Conservation (phyloP, 2,329 filamentous ascomycete species). For the Akanthomyces dipterigenus region DNA sequence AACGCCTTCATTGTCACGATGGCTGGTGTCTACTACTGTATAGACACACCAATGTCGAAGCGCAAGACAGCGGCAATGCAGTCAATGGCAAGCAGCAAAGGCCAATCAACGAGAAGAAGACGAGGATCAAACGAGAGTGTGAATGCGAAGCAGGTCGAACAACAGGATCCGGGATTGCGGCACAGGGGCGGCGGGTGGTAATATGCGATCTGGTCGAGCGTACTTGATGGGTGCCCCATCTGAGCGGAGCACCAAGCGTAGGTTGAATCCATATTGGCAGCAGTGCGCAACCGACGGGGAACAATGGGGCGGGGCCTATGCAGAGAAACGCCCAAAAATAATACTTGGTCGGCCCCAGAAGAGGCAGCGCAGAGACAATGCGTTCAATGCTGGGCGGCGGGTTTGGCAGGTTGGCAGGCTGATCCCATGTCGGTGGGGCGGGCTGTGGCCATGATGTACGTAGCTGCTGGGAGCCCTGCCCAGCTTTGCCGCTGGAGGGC, state of each 20-base stretch:
- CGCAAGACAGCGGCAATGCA: background rate
- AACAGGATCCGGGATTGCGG: background rate
- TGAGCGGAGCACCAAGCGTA: background rate
- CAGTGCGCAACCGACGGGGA: background rate
- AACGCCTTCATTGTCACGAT: conserved; percentile 20
- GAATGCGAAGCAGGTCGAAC: background rate
- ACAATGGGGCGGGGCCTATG: background rate
- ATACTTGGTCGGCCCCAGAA: background rate
- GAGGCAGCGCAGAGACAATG: background rate
- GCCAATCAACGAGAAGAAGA: background rate
- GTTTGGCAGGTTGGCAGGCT: background rate
- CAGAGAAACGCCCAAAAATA: background rate
- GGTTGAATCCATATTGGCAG: background rate
- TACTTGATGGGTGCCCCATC: conserved; percentile 1
- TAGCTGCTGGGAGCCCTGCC: too few relatives aligned
- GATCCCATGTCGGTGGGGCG: background rate
- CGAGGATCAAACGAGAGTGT: background rate
- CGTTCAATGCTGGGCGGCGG: background rate
- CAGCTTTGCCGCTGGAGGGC: background rate
- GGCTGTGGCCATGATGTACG: background rate
- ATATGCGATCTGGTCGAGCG: conserved; percentile 1
- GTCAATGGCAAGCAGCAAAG: background rate
- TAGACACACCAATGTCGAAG: background rate
- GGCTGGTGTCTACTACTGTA: background rate
- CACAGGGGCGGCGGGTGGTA: background rate